Evolutionary conservation across 2,329 filamentous ascomycete genomes (phyloP), one percentile per base, ranked within the genome.

Genomic region (Davidsoniella virescens): DNA sequence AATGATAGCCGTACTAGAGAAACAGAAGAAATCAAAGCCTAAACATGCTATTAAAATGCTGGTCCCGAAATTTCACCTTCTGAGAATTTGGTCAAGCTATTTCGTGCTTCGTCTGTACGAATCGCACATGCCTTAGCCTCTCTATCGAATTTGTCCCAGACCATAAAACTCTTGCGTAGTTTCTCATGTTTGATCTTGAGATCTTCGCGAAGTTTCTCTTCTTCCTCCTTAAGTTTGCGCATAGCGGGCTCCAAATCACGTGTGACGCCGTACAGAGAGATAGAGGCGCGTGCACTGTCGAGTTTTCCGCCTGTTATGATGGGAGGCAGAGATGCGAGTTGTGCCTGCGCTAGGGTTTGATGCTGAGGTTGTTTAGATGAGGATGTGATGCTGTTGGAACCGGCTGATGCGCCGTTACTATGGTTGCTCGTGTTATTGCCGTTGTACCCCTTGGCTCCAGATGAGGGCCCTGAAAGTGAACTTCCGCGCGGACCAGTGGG

Each of bases 401-500:
- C 59, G 17, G 39, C 8, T 26, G 41, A 42, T 38, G 9, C 20
- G 20, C 39, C 29, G 39, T 37, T 46, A 33, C 17, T 46, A 25
- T 33, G 10, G 29, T 12, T 33, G 29, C 26, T 29, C 25, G 17
- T 20, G 12, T 23, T 5, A 40, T 18, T 16, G 26, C 25, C 26
- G n/a, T 42, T 29, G 47, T 12, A 16, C 26, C 42, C 8, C 37
- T 38, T 23, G 51, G 38, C 6, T 17, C 25, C 18, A n/a, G 16
- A 59, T 16, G 65, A 63, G n/a, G 44, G 18, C 36, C 33, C 26
- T 5, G 45, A 37, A n/a, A 41, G 25, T 73, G 74, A 3, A 74
- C 74, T 1, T 74, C 76, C 3, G 73, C 74, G 2, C 73, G 73
- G 71, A 2, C 71, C 71, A 0, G 71, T 75, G 2, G 71, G 71